phyloP scores from a whole-genome alignment of 1,284 basidiomycete genomes.

The Pascua sp. region DNA sequence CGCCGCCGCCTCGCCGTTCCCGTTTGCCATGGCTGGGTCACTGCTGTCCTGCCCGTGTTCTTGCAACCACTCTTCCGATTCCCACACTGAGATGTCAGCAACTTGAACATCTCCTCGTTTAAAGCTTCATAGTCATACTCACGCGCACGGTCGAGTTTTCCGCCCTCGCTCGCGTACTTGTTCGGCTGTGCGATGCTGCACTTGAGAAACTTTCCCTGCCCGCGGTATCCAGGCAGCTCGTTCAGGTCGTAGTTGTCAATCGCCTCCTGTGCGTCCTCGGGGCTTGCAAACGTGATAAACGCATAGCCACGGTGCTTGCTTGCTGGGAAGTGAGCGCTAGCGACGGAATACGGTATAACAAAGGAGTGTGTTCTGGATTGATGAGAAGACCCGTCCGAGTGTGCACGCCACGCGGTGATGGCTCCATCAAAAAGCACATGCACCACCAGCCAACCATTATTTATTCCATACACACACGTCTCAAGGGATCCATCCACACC shows the following conservation, averaged over 20 bases:
- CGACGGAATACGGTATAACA: too few species aligned
- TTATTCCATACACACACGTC: neutral
- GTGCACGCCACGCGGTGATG: neutral
- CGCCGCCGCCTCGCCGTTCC: slow-evolving; percentile 1
- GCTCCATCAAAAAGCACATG: too few species aligned
- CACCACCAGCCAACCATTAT: neutral
- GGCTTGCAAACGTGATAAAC: slow-evolving; percentile 46
- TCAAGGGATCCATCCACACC: neutral
- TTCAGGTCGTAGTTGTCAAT: slow-evolving; percentile 51
- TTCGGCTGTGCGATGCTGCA: slow-evolving; percentile 45
- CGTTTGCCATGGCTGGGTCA: slow-evolving; percentile 18
- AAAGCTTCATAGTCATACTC: slow-evolving; percentile 8
- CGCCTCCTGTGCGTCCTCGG: slow-evolving; percentile 48
- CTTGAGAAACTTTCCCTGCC: slow-evolving; percentile 45
- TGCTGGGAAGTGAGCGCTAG: slow-evolving; percentile 12
- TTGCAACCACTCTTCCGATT: slow-evolving; percentile 46
- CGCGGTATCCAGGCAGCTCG: slow-evolving; percentile 43
- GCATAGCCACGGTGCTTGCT: slow-evolving; percentile 46
- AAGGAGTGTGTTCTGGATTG: neutral
- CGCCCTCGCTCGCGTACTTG: slow-evolving; percentile 34
- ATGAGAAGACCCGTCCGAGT: neutral
- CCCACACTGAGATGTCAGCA: slow-evolving; percentile 39
- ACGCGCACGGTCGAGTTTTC: slow-evolving; percentile 42
- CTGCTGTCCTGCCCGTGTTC: slow-evolving; percentile 31
- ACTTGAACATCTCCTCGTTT: neutral